Evolutionary conservation across 352 stramenopile genomes (phyloP), one percentile per base, ranked within the genome.

Genomic region (Pythium dissotocum): DNA sequence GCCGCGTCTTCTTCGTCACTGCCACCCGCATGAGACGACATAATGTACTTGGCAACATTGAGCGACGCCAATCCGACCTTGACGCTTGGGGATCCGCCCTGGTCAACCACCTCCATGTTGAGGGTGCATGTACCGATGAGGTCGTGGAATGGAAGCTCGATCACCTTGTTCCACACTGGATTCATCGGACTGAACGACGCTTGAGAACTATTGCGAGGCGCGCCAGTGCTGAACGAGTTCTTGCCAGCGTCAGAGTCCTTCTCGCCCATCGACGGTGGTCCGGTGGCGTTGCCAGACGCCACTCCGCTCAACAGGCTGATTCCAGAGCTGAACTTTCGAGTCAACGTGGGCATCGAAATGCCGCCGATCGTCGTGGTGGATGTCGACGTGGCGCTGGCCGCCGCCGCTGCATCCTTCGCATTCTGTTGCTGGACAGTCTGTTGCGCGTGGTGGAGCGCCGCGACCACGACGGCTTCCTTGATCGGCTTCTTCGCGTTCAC

Each of bases 41-140:
- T 93, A 54, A 95, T 77, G 65, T 93, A 94, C 69, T 91, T 93
- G 28, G 87, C 83, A 36, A 95, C 80, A 49, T 95, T 95, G 6
- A 93, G 60, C 14, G 80, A 86, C 24, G 81, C 78, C n/a, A 87
- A 79, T 1, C 84, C 84, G 32, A 89, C 72, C 58, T 92, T 87
- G 0, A 66, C 74, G 24, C 86, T 78, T 0, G 66, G 61, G 9
- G 71, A 71, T 46, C 38, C 28, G 9, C 77, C 82, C 65, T 88
- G 65, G 36, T 96, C 88, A 55, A 87, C 72, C 13, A 96, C 74
- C 13, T 94, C 85, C 38, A 96, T 80, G 18, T 85, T 80, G n/a
- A 95, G 63, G 0, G 75, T 89, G 61, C 82, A 91, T 10, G 83
- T 90, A 13, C 87, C 87, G 56, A 94, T 93, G 5, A 94, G 73